Evolutionary conservation across 257 asterid genomes (phyloP).

Genomic region (Dorcoceras hygrometricum): DNA sequence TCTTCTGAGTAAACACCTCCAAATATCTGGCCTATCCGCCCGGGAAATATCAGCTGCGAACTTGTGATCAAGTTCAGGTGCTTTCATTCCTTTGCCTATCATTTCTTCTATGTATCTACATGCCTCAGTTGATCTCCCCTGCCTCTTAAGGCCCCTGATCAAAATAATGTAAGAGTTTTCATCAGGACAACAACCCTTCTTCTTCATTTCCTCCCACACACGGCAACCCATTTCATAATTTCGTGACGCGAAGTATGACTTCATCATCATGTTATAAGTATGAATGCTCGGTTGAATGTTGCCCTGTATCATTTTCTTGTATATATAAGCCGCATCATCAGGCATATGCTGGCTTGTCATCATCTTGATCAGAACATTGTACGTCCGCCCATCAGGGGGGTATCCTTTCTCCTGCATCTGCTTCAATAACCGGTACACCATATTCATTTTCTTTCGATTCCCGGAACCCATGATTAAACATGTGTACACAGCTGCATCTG

Average conservation of each 20-base stretch:
- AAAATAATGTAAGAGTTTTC: conserved; percentile 73
- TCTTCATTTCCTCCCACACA: conserved; percentile 97
- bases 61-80: conserved; percentile 65
- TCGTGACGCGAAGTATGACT: conserved; percentile 47
- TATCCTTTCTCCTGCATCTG: conserved; percentile 78
- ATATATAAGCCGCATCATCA: conserved; percentile 71
- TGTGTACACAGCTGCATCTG: conserved; percentile 70
- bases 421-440: conserved; percentile 51
- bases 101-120: conserved; percentile 72
- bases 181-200: conserved; percentile 79
- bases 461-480: conserved; percentile 77
- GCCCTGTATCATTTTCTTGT: conserved; percentile 67
- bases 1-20: conserved; percentile 58
- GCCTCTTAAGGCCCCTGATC: conserved; percentile 75
- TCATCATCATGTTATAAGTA: conserved; percentile 87
- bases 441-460: conserved; percentile 62
- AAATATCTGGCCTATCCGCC: conserved; percentile 47
- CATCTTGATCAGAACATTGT: conserved; percentile 78
- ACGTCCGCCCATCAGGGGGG: conserved; percentile 62
- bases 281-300: conserved; percentile 63
- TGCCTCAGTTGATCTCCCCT: conserved; percentile 66
- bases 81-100: conserved; percentile 84
- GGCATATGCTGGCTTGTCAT: conserved; percentile 62
- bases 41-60: conserved; percentile 53
- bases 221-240: conserved; percentile 62